Base-by-base conservation (phyloP, 2,329 filamentous ascomycete genomes). In the Epichloe sylvatica region DNA sequence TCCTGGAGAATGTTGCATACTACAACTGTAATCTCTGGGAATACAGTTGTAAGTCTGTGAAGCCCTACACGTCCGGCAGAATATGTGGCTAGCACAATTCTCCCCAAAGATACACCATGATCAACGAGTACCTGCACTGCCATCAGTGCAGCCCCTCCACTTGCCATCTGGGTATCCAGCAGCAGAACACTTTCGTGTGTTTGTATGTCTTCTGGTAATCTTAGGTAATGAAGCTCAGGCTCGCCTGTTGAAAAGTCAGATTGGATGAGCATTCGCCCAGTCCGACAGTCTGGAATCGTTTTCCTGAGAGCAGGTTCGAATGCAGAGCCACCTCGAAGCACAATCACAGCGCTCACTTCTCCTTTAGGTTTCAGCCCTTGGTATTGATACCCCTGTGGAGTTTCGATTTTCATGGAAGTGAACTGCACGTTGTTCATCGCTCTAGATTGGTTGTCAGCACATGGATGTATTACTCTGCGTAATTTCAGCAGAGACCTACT, bases 71-170 rank as follows among this genome's bases (percentile, higher is more conserved):
- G 81, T 8, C 91, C 91, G 3, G 90, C 91, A 55, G 88, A 84
- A 63, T 94, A 96, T 3, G 91, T 95, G 38, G 94, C 90, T 63
- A 97, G 83, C 35, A 96, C 86, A 55, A 98, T 95, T 55, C 76
- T 83, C 43, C 87, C 78, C 62, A 92, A 83, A 5, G 79, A 70
- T 6, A 97, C 90, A 11, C 92, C 92, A 61, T 97, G 90, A 64
- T 98, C 92, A 15, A 95, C 81, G 48, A 98, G 71, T n/a, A 97
- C 87, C 61, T 92, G 85, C 40, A 97, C 90, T 1, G 92, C 89
- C 92, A 98, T 98, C 51, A 98, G 70, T 1, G 79, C 80, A 15
- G 80, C 78, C 36, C 90, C 91, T 41, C 92, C 92, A 53, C 84
- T 90, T 25, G 87, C 88, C 85, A 97, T 96, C 63, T 98, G 92